Evolutionary conservation across 1,284 basidiomycete species (phyloP).

Genomic region (Paramarasmius palmivorus): DNA sequence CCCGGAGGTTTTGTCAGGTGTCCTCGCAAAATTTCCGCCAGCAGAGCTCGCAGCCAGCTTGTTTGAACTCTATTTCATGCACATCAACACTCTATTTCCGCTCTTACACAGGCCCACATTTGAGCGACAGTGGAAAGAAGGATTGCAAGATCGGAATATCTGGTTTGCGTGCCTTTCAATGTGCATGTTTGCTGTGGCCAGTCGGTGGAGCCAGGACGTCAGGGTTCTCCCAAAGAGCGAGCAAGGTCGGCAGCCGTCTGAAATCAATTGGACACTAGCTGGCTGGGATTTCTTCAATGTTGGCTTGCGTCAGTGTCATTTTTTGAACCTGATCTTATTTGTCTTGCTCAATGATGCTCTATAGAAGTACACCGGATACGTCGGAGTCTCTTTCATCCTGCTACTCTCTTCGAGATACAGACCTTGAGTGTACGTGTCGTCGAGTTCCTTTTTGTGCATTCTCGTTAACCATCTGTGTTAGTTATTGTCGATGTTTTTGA

Average conservation of each 20-base stretch:
- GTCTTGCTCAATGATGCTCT: conserved; percentile 11
- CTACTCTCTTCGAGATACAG: conserved; percentile 77
- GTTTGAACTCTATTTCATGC: conserved; percentile 66
- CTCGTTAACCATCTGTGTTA: conserved; percentile 20
- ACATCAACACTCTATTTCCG: conserved; percentile 58
- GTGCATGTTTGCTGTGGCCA: conserved; percentile 70
- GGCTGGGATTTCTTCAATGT: conserved; percentile 71
- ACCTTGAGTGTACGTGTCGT: conserved; percentile 47
- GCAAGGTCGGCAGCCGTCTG: conserved; percentile 22
- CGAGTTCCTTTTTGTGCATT: conserved; percentile 2
- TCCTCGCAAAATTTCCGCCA: conserved; percentile 55
- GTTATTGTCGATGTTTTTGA: conserved; percentile 49
- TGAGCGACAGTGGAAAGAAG: conserved; percentile 54
- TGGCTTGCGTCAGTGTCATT: conserved; percentile 40
- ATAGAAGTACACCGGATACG: conserved; percentile 54
- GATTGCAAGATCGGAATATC: conserved; percentile 53
- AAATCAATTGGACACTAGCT: conserved; percentile 49
- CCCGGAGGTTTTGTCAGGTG: conserved; percentile 33
- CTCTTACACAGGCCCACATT: conserved; percentile 74
- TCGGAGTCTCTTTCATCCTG: conserved; percentile 59
- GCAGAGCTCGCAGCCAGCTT: conserved; percentile 55
- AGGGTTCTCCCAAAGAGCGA: conserved; percentile 51
- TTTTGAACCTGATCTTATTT: not conserved
- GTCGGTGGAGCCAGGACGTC: conserved; percentile 67
- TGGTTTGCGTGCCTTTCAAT: conserved; percentile 60